Evolutionary conservation across 345 rosid genomes (phyloP).

Genomic region (Citrus glauca): DNA sequence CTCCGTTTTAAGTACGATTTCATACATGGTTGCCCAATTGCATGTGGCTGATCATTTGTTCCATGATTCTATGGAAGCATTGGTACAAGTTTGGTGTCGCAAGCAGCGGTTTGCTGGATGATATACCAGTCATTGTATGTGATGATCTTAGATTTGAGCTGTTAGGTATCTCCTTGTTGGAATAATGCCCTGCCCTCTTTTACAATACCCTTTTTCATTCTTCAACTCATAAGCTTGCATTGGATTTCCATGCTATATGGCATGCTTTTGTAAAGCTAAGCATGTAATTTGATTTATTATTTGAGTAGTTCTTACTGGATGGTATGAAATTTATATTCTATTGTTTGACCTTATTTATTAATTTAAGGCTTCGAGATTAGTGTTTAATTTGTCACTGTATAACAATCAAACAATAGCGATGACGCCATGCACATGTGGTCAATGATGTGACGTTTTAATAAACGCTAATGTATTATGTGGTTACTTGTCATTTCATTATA

Average conservation of each 20-base stretch:
- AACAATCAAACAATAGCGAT: too few relatives aligned
- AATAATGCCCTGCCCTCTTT: neutral
- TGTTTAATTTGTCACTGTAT: neutral
- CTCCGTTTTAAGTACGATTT: neutral
- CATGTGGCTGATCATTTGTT: neutral
- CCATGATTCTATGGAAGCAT: neutral
- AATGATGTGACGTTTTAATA: too few relatives aligned
- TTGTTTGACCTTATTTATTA: neutral
- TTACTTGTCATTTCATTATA: too few relatives aligned
- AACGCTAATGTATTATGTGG: too few relatives aligned
- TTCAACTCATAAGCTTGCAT: constrained; percentile 17
- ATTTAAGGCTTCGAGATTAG: neutral
- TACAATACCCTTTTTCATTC: neutral
- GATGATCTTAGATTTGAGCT: neutral
- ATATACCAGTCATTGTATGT: constrained; percentile 1
- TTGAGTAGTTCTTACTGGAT: neutral
- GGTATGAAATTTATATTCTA: neutral
- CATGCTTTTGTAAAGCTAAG: constrained; percentile 31
- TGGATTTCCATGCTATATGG: constrained; percentile 18
- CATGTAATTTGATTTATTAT: constrained; percentile 24
- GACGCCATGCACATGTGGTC: too few relatives aligned
- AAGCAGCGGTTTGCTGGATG: constrained; percentile 14
- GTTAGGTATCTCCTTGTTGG: neutral
- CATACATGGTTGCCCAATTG: neutral
- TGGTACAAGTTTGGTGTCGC: neutral